Evolutionary conservation across 768 basidiomycete species (phyloP), one percentile per base, ranked within the genome.

Genomic region (Phallus indusiatus): DNA sequence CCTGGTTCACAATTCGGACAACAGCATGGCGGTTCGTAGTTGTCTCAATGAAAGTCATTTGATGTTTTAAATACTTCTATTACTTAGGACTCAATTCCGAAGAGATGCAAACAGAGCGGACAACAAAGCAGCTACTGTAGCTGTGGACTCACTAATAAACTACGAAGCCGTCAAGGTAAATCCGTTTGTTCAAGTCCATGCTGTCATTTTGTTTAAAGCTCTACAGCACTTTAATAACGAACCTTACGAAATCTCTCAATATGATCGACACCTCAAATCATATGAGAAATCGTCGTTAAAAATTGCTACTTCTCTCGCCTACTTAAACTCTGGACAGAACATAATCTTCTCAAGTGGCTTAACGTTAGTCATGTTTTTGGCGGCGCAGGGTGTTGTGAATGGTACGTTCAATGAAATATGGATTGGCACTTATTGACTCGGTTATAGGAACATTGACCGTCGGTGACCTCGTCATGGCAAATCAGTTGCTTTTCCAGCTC

Each of bases 381-480:
- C 94, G 6, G 94, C 95, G 0, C 91, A 96, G 69, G 96, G 95
- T 0, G 87, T 99, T 3, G 73, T 94, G 28, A 88, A 92, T 63
- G 95, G 94, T 93, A 54, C 14, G 78, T 64, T 21, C 62, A 14
- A 35, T 16, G n/a, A n/a, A 21, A 37, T 54, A n/a, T 20, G 35
- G 7, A 20, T 36, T 16, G 18, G 47, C 34, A 50, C 61, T 62
- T 6, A 67, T 55, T 11, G 36, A 48, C 61, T 1, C 47, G 33
- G 11, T 11, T 28, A 12, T 62, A 94, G 94, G 94, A 8, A 92
- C 90, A 0, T 98, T 99, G 95, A 96, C 94, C 4, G 82, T 99
- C 21, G 96, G 96, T 8, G 96, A 99, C 67, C 81, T 99, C 14
- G 96, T 99, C 64, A 98, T 99, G 95, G 88, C 96, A 65, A 99